Evolutionary conservation across 2,329 filamentous ascomycete genomes (phyloP).

Genomic region (Lasiodiplodia citricola): DNA sequence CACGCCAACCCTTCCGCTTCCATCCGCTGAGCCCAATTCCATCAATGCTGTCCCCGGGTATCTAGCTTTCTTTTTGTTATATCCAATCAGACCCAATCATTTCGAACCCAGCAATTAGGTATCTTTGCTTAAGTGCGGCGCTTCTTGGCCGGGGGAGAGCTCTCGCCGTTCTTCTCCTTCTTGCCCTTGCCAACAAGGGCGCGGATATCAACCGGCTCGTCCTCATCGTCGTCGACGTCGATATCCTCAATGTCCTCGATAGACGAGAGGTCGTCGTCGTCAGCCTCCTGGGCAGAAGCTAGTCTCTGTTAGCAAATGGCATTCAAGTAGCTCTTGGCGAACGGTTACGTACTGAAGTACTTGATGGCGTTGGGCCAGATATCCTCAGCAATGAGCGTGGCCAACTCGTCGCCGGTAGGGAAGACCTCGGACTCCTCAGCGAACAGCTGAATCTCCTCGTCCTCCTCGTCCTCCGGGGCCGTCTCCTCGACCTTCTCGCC

Average conservation of each 20-base stretch:
- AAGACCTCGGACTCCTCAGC: conserved; percentile 77
- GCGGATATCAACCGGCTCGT: conserved; percentile 55
- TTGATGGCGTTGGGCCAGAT: conserved; percentile 87
- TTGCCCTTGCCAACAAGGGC: conserved; percentile 55
- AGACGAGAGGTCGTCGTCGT: conserved; percentile 69
- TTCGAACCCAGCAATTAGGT: background rate
- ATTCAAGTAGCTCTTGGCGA: background rate
- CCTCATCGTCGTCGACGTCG: conserved; percentile 57
- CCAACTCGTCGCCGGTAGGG: conserved; percentile 83
- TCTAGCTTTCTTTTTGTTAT: conserved; percentile 13
- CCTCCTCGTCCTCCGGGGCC: conserved; percentile 59
- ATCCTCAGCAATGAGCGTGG: conserved; percentile 81
- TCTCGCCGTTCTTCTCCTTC: conserved; percentile 45
- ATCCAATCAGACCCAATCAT: background rate
- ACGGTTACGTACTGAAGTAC: conserved; percentile 77
- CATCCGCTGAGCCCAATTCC: background rate
- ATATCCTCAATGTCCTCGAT: conserved; percentile 67
- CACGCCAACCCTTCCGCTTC: background rate
- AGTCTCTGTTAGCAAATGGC: background rate
- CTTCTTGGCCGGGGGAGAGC: conserved; percentile 45
- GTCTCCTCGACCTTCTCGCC: conserved; percentile 47
- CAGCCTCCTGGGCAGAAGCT: conserved; percentile 70
- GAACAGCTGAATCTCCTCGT: conserved; percentile 67
- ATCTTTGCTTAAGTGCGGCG: conserved; percentile 30
- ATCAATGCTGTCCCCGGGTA: background rate